These are phyloP conservation scores for Oemleria cerasiformis DNA, from an alignment of 306 rosid genomes.

Conservation along the genomic window DNA sequence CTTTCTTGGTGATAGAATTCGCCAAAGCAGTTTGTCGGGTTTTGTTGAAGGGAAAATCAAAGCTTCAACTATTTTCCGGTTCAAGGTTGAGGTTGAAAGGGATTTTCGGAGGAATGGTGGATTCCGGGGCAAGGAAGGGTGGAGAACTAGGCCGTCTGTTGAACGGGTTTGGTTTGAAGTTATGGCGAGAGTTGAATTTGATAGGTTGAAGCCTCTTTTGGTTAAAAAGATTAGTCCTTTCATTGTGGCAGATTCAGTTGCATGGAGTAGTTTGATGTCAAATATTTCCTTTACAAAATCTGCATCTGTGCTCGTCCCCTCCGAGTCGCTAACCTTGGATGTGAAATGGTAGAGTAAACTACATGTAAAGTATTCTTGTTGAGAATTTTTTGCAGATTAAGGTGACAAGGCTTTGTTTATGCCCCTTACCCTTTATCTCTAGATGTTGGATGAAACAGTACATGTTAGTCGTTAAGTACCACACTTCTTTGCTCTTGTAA, in stretches of 20 bases:
- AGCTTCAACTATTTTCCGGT: conserved; percentile 52
- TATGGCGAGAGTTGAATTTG: conserved; percentile 51
- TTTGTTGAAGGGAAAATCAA: conserved; percentile 62
- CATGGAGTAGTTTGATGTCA: conserved; percentile 72
- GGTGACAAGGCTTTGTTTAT: conserved; percentile 11
- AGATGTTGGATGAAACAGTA: conserved; percentile 17
- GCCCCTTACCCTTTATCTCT: conserved; percentile 21
- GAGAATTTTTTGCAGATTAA: conserved; percentile 2
- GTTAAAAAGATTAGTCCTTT: conserved; percentile 56
- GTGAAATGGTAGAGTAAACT: conserved; percentile 70
- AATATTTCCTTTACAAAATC: conserved; percentile 75
- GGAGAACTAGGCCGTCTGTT: conserved; percentile 68
- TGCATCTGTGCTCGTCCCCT: conserved; percentile 64
- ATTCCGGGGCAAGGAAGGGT: conserved; percentile 36
- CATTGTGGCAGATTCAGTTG: conserved; percentile 55
- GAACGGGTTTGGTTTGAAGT: conserved; percentile 67
- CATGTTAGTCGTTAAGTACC: conserved; percentile 26
- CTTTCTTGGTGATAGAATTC: conserved; percentile 46
- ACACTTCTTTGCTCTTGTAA: conserved; percentile 41
- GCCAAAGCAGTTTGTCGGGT: conserved; percentile 36
- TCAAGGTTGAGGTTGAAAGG: conserved; percentile 68
- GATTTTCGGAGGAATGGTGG: conserved; percentile 31
- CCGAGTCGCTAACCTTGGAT: conserved; percentile 83
- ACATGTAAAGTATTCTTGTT: conserved; percentile 20
- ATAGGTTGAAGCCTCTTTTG: conserved; percentile 47